Evolutionary conservation across 768 basidiomycete genomes (phyloP), one percentile per base, ranked within the genome.

Genomic region (Tubosaeta sp.): DNA sequence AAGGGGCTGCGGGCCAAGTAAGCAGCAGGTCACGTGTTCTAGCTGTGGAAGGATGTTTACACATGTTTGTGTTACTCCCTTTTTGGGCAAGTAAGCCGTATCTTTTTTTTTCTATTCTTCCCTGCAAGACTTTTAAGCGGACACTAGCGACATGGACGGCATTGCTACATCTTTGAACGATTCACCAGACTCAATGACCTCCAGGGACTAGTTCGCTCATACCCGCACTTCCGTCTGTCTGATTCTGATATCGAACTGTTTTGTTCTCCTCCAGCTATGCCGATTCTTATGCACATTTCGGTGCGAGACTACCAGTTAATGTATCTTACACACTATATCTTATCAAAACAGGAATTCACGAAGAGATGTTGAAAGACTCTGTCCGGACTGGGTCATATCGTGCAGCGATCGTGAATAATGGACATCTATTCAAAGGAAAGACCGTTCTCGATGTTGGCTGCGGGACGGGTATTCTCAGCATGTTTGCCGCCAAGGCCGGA

Each of bases 351-450:
- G 93, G 94, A 53, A 97, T 97, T 62, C 95, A 97, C 69, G 95
- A 98, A 74, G 97, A 99, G 75, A 99, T 99, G 97, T 74, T 99
- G 71, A 99, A 99, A 73, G 97, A 99, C 73, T 74, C 77, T 35
- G 93, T 99, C 59, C 87, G 97, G 56, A 99, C 97, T 42, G 85
- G 92, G 32, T 91, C 94, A 39, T 99, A 99, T 80, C 87, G 91
- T 59, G 79, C 85, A 53, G 92, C 95, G 56, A 98, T 99, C 77
- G 72, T 94, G 69, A 87, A 95, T 77, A 98, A 97, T 71, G 75
- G 80, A 10, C 94, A 97, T 71, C 74, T 99, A 42, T 99, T 99
- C 85, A 88, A 92, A 73, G 95, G 82, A 67, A 99, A 97, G 76
- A 89, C 86, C 33, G 97, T 99, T 3, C 79, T 99, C 47, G 97